Evolutionary conservation across 345 rosid species (phyloP), one percentile per base, ranked within the genome.

Genomic region (Populus euphratica): DNA sequence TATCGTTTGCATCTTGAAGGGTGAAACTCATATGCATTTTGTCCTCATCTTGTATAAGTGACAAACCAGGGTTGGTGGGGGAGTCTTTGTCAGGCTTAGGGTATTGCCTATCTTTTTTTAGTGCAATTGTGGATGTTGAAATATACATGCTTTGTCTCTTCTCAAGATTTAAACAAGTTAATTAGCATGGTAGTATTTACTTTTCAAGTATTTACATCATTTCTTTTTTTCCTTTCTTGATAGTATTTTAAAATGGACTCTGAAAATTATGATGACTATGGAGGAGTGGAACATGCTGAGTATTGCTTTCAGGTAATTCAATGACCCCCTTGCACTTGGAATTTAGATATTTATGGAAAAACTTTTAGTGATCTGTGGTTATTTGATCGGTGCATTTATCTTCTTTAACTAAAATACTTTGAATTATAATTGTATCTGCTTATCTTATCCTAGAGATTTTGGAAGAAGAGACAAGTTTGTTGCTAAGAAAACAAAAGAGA

Each of bases 171-270:
- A 50, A 49, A 65, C 43, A 64, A 72, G 59, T 73, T 20, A 27
- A 72, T 56, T 50, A 8, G 36, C 33, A 10, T 68, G 50, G 21
- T 20, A 27, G 12, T 4, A 27, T 49, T 25, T 50, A 41, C 11
- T 65, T 10, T 69, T 76, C 54, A 44, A 69, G 76, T 41, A 71
- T 52, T 83, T 73, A 79, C 69, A 69, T 76, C 39, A 3, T 36
- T 61, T 78, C 56, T 13, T 73, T 41, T 36, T 73, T 21, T 33
- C 47, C 72, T 68, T 35, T 27, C 41, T 76, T 75, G 43, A 38
- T 38, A 79, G 82, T 79, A 79, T 70, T 79, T 79, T 41, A 79
- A 79, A 74, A 79, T 79, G 82, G 78, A 79, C 36, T 59, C 82
- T 43, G 74, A 74, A 20, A 79, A 74, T 61, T 79, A 69, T 69